Conservation (phyloP, 2,329 filamentous ascomycete species). For the Phyllosticta capitalensis region DNA sequence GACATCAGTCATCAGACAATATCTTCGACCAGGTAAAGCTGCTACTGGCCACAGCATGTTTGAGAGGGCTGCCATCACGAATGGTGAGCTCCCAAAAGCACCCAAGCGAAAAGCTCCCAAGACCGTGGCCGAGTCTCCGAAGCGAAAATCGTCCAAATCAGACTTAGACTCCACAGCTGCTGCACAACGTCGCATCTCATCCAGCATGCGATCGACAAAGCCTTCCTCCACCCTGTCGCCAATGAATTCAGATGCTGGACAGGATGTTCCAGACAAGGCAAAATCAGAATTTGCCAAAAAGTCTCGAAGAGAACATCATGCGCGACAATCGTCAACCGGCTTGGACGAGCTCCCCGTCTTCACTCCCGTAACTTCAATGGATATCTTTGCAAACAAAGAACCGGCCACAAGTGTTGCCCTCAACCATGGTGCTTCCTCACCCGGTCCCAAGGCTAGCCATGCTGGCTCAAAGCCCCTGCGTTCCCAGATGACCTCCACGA, state of each 20-base stretch:
- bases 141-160: background rate
- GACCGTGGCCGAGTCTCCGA: background rate
- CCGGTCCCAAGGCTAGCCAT: background rate
- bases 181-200: background rate
- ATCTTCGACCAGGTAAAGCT: background rate
- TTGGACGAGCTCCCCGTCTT: background rate
- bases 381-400: background rate
- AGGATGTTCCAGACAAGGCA: slow-evolving; percentile 32
- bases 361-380: slow-evolving; percentile 8
- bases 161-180: background rate
- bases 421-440: background rate
- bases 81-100: background rate
- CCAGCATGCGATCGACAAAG: background rate
- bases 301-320: slow-evolving; percentile 15
- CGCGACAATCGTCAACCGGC: slow-evolving; percentile 14
- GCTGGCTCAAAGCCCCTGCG: background rate
- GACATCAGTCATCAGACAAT: background rate
- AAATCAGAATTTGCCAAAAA: background rate
- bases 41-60: slow-evolving; percentile 1
- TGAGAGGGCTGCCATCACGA: slow-evolving; percentile 1
- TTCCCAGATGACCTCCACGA: background rate
- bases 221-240: background rate
- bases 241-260: slow-evolving; percentile 21
- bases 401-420: background rate
- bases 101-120: background rate